phyloP scores from a whole-genome alignment of 73 alveolate genomes.

The Paramecium sexaurelia region DNA sequence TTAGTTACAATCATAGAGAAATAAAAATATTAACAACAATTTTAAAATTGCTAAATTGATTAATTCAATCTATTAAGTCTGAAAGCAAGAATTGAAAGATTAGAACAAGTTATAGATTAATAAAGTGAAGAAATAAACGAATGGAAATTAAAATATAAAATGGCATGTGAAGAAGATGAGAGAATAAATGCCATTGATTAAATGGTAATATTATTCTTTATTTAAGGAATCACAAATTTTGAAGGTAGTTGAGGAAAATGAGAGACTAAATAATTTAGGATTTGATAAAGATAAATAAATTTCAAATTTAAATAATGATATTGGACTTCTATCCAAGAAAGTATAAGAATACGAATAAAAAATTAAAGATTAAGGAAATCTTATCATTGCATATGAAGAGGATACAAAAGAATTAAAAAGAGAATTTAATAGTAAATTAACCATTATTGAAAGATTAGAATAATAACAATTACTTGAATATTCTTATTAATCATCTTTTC shows the following conservation, averaged over 20 bases:
- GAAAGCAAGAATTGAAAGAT: background rate
- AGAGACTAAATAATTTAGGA: conserved; percentile 16
- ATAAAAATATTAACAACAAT: background rate
- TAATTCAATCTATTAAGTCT: background rate
- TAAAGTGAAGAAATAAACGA: conserved; percentile 20
- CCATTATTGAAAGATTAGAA: background rate
- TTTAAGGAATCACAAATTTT: conserved; percentile 11
- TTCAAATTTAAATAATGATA: background rate
- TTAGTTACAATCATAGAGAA: background rate
- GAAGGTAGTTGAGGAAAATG: conserved; percentile 45
- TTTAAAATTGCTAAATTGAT: background rate
- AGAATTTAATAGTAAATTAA: background rate
- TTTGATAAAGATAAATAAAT: background rate
- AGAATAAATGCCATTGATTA: conserved; percentile 6
- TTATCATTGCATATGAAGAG: background rate
- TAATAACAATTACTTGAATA: background rate
- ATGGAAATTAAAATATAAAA: conserved; percentile 40
- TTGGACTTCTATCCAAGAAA: background rate
- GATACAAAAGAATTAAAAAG: background rate
- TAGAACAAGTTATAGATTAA: conserved; percentile 5
- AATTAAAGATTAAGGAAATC: background rate
- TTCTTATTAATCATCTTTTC: background rate
- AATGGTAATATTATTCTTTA: background rate
- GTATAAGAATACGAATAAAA: background rate
- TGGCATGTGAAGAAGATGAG: conserved; percentile 48